Evolutionary conservation across 768 basidiomycete genomes (phyloP).

Genomic region (Dioszegia hungarica): DNA sequence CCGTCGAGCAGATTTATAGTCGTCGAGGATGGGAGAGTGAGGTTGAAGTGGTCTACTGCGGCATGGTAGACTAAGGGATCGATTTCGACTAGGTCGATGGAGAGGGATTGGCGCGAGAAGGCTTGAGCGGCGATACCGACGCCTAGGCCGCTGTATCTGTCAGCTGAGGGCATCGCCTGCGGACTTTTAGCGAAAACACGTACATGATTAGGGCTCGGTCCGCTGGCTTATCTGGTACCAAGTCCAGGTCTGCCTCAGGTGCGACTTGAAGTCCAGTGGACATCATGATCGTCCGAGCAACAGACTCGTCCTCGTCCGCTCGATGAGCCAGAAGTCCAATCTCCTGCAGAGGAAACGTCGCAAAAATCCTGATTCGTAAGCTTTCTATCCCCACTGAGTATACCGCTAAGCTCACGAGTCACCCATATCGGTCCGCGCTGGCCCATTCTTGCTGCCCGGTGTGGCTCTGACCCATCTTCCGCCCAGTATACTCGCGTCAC

Average conservation of each 20-base stretch:
- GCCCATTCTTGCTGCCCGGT: slow-evolving; percentile 44
- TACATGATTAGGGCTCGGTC: slow-evolving; percentile 20
- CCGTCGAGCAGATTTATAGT: slow-evolving; percentile 70
- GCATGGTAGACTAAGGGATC: slow-evolving; percentile 85
- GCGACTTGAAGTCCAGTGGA: slow-evolving; percentile 35
- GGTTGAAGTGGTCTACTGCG: slow-evolving; percentile 70
- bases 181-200: not conserved
- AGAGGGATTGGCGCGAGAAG: slow-evolving; percentile 64
- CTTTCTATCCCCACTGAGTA: not conserved
- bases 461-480: slow-evolving; percentile 69
- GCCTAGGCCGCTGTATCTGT: slow-evolving; percentile 70
- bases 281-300: slow-evolving; percentile 41
- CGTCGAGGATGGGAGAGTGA: slow-evolving; percentile 57
- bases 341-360: slow-evolving; percentile 80
- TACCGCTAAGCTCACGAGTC: slow-evolving; percentile 45
- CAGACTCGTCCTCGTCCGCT: slow-evolving; percentile 11
- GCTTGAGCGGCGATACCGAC: slow-evolving; percentile 74
- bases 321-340: slow-evolving; percentile 64
- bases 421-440: slow-evolving; percentile 55
- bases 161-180: not conserved
- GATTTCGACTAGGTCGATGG: slow-evolving; percentile 83
- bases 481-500: slow-evolving; percentile 58
- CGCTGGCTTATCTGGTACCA: slow-evolving; percentile 59
- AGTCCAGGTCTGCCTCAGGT: slow-evolving; percentile 54
- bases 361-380: slow-evolving; percentile 61